These are phyloP conservation scores for Aureobasidium melanogenum DNA, from an alignment of 2,329 filamentous ascomycete species.

Conservation along the genomic window DNA sequence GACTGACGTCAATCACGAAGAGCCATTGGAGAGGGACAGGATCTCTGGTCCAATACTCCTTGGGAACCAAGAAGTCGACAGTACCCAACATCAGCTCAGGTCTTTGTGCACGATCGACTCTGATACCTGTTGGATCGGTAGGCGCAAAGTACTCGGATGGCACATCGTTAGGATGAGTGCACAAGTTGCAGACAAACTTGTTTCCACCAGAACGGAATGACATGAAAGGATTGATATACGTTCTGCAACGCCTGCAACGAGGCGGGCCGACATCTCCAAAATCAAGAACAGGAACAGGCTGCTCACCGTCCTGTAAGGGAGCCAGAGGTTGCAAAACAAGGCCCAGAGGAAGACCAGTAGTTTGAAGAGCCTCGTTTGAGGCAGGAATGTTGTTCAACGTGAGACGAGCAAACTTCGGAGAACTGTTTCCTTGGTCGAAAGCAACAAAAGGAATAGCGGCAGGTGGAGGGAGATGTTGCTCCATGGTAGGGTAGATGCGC, in stretches of 20 bases:
- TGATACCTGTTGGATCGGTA: slow-evolving; percentile 74
- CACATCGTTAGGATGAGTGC: slow-evolving; percentile 93
- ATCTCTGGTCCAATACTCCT: slow-evolving; percentile 97
- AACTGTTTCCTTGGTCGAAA: slow-evolving; percentile 94
- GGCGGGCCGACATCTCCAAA: slow-evolving; percentile 89
- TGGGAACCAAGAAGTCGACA: slow-evolving; percentile 92
- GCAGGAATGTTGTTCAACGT: slow-evolving; percentile 90
- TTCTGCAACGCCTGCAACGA: slow-evolving; percentile 81
- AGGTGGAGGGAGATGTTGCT: slow-evolving; percentile 84
- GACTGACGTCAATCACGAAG: slow-evolving; percentile 88
- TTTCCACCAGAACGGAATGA: slow-evolving; percentile 88
- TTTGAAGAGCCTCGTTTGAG: slow-evolving; percentile 66
- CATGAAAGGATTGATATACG: slow-evolving; percentile 99
- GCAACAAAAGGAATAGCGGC: slow-evolving; percentile 82
- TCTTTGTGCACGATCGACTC: slow-evolving; percentile 78
- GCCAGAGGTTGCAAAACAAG: slow-evolving; percentile 85
- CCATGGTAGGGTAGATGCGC: slow-evolving; percentile 90
- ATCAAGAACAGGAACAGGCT: slow-evolving; percentile 82
- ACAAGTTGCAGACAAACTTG: slow-evolving; percentile 97
- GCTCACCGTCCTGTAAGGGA: slow-evolving; percentile 71
- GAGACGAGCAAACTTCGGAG: slow-evolving; percentile 84
- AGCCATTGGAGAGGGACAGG: slow-evolving; percentile 81
- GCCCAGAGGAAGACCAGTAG: slow-evolving; percentile 77
- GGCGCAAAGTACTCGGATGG: slow-evolving; percentile 87
- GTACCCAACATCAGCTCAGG: slow-evolving; percentile 87